Evolutionary conservation across 2,329 filamentous ascomycete species (phyloP), one percentile per base, ranked within the genome.

Genomic region (Pestalotiopsis sp.): DNA sequence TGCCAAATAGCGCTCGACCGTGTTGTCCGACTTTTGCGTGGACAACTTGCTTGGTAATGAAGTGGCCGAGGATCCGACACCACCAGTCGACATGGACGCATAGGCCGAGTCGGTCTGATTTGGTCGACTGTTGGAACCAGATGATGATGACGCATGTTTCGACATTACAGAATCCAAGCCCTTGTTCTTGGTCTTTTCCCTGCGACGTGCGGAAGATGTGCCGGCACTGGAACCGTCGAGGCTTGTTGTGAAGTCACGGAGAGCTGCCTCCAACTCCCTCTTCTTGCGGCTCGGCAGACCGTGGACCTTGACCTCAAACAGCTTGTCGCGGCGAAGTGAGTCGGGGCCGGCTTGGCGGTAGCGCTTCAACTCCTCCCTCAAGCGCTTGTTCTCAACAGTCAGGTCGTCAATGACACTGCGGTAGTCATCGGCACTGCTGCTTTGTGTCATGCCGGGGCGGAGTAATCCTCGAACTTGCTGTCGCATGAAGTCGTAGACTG

Each of bases 371-470:
- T 90, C 89, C 72, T 91, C 90, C 80, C 91, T 94, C 70, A 97
- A 79, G 65, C 89, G 91, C 77, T 93, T 93, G 76, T 96, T 97
- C 76, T 94, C 92, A 31, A 97, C 84, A 0, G 93, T 97, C 69
- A 97, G 80, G 76, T 97, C 94, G 74, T 97, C 93, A 62, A 97
- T 97, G 17, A 97, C 93, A 72, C 92, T 92, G 61, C 93, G 86
- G 69, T 90, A 95, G 67, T 95, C 93, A 68, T 93, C 92, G 36
- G 88, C 89, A 64, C 90, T 91, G 75, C 88, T 93, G 75, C 81
- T 88, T 23, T 79, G 87, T 2, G 81, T 80, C 49, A 76, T 68
- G 0, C 75, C 74, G 3, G 79, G 79, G 7, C 78, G 79, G 0
- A 80, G 72, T 0, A 73, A 55, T 6, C 52, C 27, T 57, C 41